A percentile compares a stretch with the other conserved stretches of the same genome.
phyloP scores from a whole-genome alignment of 805 yeast genomes.

The Starmerella sp. region DNA sequence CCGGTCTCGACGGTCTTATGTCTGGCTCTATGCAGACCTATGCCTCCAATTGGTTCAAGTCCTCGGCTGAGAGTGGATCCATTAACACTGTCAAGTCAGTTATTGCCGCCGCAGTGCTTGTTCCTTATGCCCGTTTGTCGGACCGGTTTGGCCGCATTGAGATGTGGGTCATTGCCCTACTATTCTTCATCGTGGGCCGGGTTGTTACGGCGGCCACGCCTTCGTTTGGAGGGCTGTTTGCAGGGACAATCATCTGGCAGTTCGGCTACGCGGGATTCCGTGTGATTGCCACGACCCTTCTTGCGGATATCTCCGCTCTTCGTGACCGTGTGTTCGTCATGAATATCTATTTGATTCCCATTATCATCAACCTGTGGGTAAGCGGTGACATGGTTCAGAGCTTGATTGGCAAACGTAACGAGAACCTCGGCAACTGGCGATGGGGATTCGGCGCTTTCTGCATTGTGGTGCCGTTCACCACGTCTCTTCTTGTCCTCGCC shows the following conservation, averaged over 20 bases:
- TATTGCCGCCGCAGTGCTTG: constrained; percentile 56
- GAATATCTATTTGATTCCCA: constrained; percentile 59
- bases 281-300: constrained; percentile 43
- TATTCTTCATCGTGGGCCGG: constrained; percentile 53
- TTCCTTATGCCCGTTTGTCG: constrained; percentile 50
- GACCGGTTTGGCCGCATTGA: constrained; percentile 56
- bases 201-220: constrained; percentile 52
- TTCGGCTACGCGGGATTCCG: constrained; percentile 56
- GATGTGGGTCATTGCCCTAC: constrained; percentile 37
- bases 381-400: constrained; percentile 39
- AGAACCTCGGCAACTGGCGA: constrained; percentile 36
- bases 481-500: constrained; percentile 45
- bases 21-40: constrained; percentile 42
- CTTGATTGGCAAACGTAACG: constrained; percentile 4
- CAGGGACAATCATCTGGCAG: constrained; percentile 48
- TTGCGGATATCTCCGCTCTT: constrained; percentile 56
- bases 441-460: constrained; percentile 80
- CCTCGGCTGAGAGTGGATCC: constrained; percentile 48
- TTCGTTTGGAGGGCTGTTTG: constrained; percentile 48
- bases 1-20: constrained; percentile 51
- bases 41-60: constrained; percentile 45
- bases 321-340: constrained; percentile 60
- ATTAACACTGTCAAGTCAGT: constrained; percentile 44
- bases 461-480: constrained; percentile 53
- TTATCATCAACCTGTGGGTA: constrained; percentile 68